Base-by-base conservation (phyloP, 2,329 filamentous ascomycete genomes). In the Zalaria sp. region DNA sequence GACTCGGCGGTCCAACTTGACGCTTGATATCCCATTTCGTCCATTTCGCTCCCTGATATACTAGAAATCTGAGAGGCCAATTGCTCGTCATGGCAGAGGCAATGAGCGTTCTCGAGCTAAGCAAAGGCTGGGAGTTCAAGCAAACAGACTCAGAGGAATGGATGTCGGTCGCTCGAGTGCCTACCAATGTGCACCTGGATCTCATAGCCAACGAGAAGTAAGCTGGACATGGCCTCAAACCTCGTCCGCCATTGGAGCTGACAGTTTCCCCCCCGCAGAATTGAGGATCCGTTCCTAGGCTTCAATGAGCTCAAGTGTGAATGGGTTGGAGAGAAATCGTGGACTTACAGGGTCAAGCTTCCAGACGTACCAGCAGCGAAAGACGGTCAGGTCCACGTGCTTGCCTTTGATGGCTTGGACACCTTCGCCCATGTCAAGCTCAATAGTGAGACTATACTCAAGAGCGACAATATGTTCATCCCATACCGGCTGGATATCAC, bases 391-490 rank as follows among this genome's bases (percentile, higher is more conserved):
- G 60, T 51, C 25, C 57, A 64, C 11, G 66, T 73, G 10, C 59
- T 81, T 4, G 71, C 75, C 6, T 79, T 81, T 43, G 69, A 79
- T 49, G 77, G 77, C 0, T 66, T 81, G 1, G 77, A 81, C 51
- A 81, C 77, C 0, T 78, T 77, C 47, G 73, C 75, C 1, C 72
- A 65, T 0, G 73, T 79, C 31, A 63, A 51, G 6, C 62, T 81
- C 11, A 77, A 80, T 49, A 72, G 65, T 6, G 51, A 60, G 1
- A 53, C 61, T 26, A 69, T 81, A 5, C 60, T 79, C 8, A 55
- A 67, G 46, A 69, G 69, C 6, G 72, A 77, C 46, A 81, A 80
- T 56, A 79, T 79, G 76, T 80, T 77, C 51, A 51, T 76, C n/a
- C 65, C 68, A 5, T 65, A 79, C 48, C 67, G 75, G 0, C 57